Conservation (phyloP, 345 rosid species). For the Murraya koenigii region DNA sequence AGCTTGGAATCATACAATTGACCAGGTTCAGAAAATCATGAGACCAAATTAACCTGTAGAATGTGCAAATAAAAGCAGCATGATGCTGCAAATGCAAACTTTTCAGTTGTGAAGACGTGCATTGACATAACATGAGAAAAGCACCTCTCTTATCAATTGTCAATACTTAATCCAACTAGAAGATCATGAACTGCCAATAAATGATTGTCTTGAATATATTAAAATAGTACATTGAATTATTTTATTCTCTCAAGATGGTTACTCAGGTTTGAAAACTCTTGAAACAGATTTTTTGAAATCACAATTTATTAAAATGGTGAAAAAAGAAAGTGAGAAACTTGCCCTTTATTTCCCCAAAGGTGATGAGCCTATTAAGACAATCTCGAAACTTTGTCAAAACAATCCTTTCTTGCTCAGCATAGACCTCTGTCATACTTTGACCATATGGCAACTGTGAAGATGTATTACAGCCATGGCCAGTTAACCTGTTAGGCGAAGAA, state of each 20-base stretch:
- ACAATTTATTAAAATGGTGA: background rate
- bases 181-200: background rate
- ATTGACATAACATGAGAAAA: background rate
- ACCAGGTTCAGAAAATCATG: background rate
- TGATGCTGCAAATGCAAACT: background rate
- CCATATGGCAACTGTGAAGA: conserved; percentile 52
- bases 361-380: conserved; percentile 81
- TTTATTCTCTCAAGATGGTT: background rate
- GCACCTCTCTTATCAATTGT: background rate
- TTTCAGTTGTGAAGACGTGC: background rate
- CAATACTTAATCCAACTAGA: background rate
- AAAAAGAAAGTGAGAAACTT: conserved; percentile 24
- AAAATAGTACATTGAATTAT: background rate
- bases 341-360: conserved; percentile 86
- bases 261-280: conserved; percentile 1
- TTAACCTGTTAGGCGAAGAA: conserved; percentile 59
- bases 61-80: conserved; percentile 1
- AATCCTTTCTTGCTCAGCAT: conserved; percentile 81
- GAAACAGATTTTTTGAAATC: background rate
- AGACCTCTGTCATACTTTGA: conserved; percentile 57
- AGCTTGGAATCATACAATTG: background rate
- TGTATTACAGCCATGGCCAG: conserved; percentile 45
- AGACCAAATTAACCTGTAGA: background rate
- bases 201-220: background rate
- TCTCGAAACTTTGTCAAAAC: conserved; percentile 78